Conservation (phyloP, 345 rosid genomes). For the Turnera subulata region DNA sequence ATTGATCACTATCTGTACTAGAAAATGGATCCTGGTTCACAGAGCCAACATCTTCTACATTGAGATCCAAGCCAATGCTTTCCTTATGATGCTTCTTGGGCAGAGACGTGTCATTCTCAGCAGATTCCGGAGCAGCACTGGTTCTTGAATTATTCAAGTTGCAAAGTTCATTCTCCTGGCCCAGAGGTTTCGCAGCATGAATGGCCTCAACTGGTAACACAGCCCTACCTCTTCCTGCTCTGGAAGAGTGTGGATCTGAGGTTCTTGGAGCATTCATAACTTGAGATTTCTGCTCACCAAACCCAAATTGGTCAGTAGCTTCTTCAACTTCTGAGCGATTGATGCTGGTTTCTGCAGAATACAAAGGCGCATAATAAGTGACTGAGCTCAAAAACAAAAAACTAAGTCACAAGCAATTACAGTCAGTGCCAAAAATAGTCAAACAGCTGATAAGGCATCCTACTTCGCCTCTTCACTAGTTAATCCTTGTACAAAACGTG, state of each 20-base stretch:
- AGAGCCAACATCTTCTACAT: constrained; percentile 53
- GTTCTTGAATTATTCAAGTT: constrained; percentile 7
- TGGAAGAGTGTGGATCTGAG: constrained; percentile 22
- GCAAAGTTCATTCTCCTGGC: constrained; percentile 36
- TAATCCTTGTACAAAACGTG: too few species aligned
- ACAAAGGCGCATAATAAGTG: neutral
- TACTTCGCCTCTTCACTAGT: too few species aligned
- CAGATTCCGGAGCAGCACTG: constrained; percentile 13
- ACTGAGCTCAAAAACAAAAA: neutral
- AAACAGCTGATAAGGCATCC: too few species aligned
- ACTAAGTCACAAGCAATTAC: too few species aligned
- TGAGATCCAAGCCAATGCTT: constrained; percentile 48
- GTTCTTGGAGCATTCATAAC: constrained; percentile 29
- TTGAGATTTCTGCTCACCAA: constrained; percentile 34
- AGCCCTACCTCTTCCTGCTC: constrained; percentile 18
- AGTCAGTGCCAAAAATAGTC: too few species aligned
- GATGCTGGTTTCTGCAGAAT: constrained; percentile 11
- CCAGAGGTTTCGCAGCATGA: constrained; percentile 25
- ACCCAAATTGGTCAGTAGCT: constrained; percentile 14
- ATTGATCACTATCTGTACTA: constrained; percentile 27
- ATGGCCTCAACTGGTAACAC: constrained; percentile 8
- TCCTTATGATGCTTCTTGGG: constrained; percentile 15
- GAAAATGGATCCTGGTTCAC: constrained; percentile 32
- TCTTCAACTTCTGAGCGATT: constrained; percentile 16
- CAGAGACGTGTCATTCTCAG: constrained; percentile 24